phyloP scores from a whole-genome alignment of 1,284 basidiomycete genomes.

The Naganishia cerealis region DNA sequence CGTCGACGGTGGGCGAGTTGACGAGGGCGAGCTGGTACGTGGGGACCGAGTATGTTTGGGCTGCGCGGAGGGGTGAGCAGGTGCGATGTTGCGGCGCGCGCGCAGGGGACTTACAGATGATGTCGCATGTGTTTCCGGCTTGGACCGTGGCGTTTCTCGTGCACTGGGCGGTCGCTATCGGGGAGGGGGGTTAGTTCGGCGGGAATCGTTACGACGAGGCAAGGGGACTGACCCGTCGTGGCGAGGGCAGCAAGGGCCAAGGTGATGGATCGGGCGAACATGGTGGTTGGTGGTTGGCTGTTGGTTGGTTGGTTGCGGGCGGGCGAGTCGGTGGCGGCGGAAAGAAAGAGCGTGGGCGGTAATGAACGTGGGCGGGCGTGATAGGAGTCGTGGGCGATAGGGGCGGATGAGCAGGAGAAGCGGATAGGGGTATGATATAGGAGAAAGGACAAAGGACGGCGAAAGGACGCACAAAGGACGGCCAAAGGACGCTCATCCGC shows the following conservation, averaged over 20 bases:
- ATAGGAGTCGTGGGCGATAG: neutral
- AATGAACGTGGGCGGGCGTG: conserved; percentile 5
- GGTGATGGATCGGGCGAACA: conserved; percentile 27
- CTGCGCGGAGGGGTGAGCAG: conserved; percentile 35
- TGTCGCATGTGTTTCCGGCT: conserved; percentile 53
- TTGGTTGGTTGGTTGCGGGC: neutral
- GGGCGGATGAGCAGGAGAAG: no score
- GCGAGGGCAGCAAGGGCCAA: neutral
- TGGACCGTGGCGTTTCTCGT: conserved; percentile 50
- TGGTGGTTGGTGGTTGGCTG: neutral
- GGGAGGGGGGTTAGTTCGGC: conserved; percentile 10
- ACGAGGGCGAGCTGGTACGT: conserved; percentile 56
- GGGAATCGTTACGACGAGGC: neutral
- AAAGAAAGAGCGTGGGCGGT: neutral
- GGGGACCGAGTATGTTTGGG: conserved; percentile 51
- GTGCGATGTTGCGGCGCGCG: neutral
- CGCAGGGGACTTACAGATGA: conserved; percentile 49
- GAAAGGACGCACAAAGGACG: neutral
- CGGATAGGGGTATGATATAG: neutral
- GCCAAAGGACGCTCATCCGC: neutral
- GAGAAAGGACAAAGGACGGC: neutral
- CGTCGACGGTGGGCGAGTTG: conserved; percentile 51
- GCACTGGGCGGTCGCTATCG: conserved; percentile 43
- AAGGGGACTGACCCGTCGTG: conserved; percentile 17
- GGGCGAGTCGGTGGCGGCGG: neutral